phyloP scores from a whole-genome alignment of 2,329 filamentous ascomycete genomes.

The Phialophora tarda region DNA sequence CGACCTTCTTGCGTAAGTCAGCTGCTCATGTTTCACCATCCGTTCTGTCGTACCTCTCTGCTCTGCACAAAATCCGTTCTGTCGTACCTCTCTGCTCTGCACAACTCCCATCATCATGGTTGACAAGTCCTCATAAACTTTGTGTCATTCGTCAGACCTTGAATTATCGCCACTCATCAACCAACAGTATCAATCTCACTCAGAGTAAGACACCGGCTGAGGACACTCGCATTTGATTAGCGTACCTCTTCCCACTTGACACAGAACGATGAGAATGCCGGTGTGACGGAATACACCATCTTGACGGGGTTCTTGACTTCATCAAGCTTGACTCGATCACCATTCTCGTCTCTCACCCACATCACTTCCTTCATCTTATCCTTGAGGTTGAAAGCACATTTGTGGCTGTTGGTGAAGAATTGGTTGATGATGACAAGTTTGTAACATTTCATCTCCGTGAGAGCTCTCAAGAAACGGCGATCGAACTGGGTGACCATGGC shows the following conservation, averaged over 20 bases:
- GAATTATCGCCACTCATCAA: neutral
- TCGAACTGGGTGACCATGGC: slow-evolving; percentile 42
- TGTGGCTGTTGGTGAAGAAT: neutral
- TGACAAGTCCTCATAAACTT: neutral
- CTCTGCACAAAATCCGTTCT: neutral
- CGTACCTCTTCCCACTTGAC: neutral
- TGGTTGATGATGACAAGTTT: neutral
- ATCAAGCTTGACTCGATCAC: neutral
- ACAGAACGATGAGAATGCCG: neutral
- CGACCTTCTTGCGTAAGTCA: neutral
- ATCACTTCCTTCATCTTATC: neutral
- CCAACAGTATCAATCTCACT: neutral
- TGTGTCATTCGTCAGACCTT: neutral
- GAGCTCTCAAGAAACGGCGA: slow-evolving; percentile 51
- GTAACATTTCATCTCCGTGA: slow-evolving; percentile 42
- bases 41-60: neutral
- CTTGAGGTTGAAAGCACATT: neutral
- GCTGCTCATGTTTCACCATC: neutral
- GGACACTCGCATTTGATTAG: neutral
- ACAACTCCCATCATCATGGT: neutral
- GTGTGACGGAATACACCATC: neutral
- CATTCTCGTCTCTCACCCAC: slow-evolving; percentile 1
- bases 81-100: neutral
- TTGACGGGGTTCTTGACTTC: neutral
- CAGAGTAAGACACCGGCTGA: neutral